These are phyloP conservation scores for Auricularia auricula-judae DNA, from an alignment of 768 basidiomycete species.

Conservation along the genomic window DNA sequence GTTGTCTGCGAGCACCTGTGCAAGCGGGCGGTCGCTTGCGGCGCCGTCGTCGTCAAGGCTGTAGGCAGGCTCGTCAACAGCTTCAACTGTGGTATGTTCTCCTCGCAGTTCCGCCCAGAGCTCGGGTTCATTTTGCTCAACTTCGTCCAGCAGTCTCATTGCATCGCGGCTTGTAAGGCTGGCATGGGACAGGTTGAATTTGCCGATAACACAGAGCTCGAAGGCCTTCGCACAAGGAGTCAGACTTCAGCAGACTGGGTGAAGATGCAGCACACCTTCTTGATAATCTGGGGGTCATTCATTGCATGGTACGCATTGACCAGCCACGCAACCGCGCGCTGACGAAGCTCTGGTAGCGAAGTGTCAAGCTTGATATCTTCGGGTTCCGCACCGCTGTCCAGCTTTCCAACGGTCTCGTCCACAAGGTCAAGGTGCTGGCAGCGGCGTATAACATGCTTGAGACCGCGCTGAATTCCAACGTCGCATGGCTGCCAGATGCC, in stretches of 20 bases:
- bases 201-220: conserved; percentile 11
- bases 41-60: too few species aligned
- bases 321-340: conserved; percentile 21
- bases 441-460: conserved; percentile 24
- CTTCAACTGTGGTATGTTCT: too few species aligned
- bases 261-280: conserved; percentile 4
- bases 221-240: conserved; percentile 15
- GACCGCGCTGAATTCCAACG: conserved; percentile 24
- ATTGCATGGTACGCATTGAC: conserved; percentile 20
- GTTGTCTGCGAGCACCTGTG: too few species aligned
- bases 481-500: conserved; percentile 23
- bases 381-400: conserved; percentile 12
- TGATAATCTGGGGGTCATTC: conserved; percentile 17
- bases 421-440: conserved; percentile 27
- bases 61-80: too few species aligned
- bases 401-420: conserved; percentile 15
- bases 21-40: too few species aligned
- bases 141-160: not conserved
- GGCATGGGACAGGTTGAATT: conserved; percentile 20
- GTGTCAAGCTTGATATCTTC: conserved; percentile 13
- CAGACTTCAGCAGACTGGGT: too few species aligned
- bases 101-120: not conserved
- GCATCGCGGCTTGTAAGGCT: conserved; percentile 12
- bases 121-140: not conserved
- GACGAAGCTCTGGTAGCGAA: conserved; percentile 11